Evolutionary conservation across 1,284 basidiomycete genomes (phyloP), one percentile per base, ranked within the genome.

Genomic region (Takashimella koratensis): DNA sequence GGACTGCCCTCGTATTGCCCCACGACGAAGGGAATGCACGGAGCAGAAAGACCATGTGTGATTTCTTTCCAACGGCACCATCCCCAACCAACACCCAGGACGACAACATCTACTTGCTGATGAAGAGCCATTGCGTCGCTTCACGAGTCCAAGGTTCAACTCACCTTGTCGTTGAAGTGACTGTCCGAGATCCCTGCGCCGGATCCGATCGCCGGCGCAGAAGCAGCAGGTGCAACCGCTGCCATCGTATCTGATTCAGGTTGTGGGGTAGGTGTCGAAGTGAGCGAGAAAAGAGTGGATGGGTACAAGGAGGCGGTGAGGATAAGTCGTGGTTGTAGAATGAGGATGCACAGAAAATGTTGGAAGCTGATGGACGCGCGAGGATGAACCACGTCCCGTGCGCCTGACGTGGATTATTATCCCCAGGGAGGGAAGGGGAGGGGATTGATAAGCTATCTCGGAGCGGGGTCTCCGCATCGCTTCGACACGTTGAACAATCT

Each of bases 131-230:
- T n/a, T n/a, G n/a, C n/a, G n/a, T n/a, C n/a, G n/a, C n/a, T n/a
- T 39, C 30, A 25, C 24, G 43, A 21, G 2, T 43, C 10, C 36
- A 10, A 20, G 47, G 43, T 30, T 16, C 26, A 27, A 63, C 71
- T 23, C n/a, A 71, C 68, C 69, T 71, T 73, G 63, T 75, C 71
- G 22, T 59, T 71, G 65, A 72, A 72, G 27, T 64, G 62, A 40
- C 56, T 51, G 51, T 71, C 66, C 22, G 66, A 68, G 46, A 70
- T 67, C 52, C 59, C 63, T 2, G 54, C 59, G 40, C 62, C 63
- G 24, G 63, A 55, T 49, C 59, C 48, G 26, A 23, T 4, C 22
- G 27, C 13, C 8, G 54, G 42, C 19, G 43, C 57, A 24, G 52
- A 41, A 45, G 60, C 52, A 30, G 52, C 24, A 21, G 30, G 13